Evolutionary conservation across 2,329 filamentous ascomycete species (phyloP).

Genomic region (Ophiocordyceps robertsii): DNA sequence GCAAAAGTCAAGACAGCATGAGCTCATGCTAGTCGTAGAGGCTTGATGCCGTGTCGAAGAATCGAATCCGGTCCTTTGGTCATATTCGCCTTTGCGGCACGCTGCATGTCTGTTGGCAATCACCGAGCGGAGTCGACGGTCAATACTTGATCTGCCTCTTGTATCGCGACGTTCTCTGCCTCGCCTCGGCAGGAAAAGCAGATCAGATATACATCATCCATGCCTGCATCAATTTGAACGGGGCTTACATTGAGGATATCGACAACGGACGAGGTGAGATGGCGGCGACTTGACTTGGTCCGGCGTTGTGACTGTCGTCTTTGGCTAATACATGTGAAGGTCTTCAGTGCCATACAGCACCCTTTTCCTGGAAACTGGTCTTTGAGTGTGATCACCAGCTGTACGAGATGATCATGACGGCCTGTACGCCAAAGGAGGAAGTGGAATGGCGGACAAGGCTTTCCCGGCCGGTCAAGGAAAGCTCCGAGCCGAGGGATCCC

Average conservation of each 20-base stretch:
- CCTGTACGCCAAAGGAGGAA: conserved; percentile 71
- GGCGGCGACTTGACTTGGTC: background rate
- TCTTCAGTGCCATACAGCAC: conserved; percentile 73
- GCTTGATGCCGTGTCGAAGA: conserved; percentile 39
- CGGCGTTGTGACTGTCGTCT: background rate
- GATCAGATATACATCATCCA: conserved; percentile 59
- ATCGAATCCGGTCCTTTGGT: conserved; percentile 66
- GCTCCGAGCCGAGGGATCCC: conserved; percentile 30
- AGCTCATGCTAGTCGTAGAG: conserved; percentile 17
- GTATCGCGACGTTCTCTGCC: conserved; percentile 67
- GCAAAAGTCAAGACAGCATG: background rate
- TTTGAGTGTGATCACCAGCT: conserved; percentile 67
- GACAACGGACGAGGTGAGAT: conserved; percentile 60
- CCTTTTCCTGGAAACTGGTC: conserved; percentile 82
- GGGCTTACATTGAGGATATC: conserved; percentile 53
- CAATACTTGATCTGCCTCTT: conserved; percentile 75
- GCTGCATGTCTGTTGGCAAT: conserved; percentile 73
- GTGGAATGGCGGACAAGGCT: conserved; percentile 66
- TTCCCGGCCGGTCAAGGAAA: conserved; percentile 32
- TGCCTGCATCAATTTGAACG: conserved; percentile 57
- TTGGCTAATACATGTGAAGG: conserved; percentile 32
- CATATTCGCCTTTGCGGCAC: conserved; percentile 72
- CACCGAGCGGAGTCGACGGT: conserved; percentile 51
- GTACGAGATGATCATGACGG: conserved; percentile 77
- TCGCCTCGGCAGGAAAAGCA: conserved; percentile 55